Evolutionary conservation across 2,329 filamentous ascomycete species (phyloP).

Genomic region (Diaporthe capsici): DNA sequence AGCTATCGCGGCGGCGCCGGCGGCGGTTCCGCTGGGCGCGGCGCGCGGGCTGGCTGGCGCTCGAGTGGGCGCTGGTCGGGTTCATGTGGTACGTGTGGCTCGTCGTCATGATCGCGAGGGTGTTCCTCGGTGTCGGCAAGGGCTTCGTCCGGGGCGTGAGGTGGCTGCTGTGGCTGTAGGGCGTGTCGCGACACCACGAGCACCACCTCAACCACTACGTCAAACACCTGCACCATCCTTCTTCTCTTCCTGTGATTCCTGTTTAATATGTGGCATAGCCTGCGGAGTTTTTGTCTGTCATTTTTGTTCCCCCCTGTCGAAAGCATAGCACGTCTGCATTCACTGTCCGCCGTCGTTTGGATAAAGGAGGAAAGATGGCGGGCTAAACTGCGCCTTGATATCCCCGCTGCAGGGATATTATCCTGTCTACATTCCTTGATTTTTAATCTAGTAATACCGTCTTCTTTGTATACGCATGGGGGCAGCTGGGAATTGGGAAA

Average conservation of each 20-base stretch:
- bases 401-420: not conserved
- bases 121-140: slow-evolving; percentile 74
- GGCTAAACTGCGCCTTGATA: slow-evolving; percentile 4
- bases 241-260: slow-evolving; percentile 7
- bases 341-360: not conserved
- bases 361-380: not conserved
- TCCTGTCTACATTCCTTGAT: not conserved
- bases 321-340: slow-evolving; percentile 18
- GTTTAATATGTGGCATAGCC: slow-evolving; percentile 23
- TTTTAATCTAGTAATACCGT: slow-evolving; percentile 24
- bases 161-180: slow-evolving; percentile 87
- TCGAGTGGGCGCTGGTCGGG: slow-evolving; percentile 90
- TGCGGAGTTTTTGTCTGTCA: not conserved
- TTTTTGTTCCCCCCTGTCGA: not conserved
- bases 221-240: not conserved
- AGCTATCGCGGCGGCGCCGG: slow-evolving; percentile 79
- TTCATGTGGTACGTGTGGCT: slow-evolving; percentile 97
- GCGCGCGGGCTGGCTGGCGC: slow-evolving; percentile 81
- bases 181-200: slow-evolving; percentile 6
- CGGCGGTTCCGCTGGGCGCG: slow-evolving; percentile 80
- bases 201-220: not conserved
- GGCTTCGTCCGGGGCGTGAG: slow-evolving; percentile 72
- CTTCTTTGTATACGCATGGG: slow-evolving; percentile 18
- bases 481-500: not conserved
- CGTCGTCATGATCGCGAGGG: slow-evolving; percentile 81